A percentile compares a stretch with the other conserved stretches of the same genome.
These are phyloP conservation scores for Diospyros lotus DNA, from an alignment of 148 eudicot species.

Conservation along the genomic window DNA sequence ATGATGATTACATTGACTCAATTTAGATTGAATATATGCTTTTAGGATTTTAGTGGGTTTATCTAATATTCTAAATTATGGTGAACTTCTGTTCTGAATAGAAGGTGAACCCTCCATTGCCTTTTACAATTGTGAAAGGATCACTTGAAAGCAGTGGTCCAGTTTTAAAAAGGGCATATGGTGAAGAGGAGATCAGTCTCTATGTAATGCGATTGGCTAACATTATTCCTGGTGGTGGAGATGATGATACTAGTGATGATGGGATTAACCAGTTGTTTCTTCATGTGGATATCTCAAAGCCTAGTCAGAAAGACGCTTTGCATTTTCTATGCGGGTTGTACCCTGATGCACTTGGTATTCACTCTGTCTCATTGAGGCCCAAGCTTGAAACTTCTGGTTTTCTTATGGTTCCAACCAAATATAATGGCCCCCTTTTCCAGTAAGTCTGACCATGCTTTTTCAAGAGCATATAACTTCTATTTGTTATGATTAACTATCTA, in stretches of 20 bases:
- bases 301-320: slow-evolving; percentile 47
- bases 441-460: slow-evolving; percentile 31
- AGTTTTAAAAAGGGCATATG: slow-evolving; percentile 51
- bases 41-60: neutral
- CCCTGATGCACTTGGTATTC: slow-evolving; percentile 92
- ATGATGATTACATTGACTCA: neutral
- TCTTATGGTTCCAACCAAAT: slow-evolving; percentile 38
- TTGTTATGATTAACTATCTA: too few relatives aligned
- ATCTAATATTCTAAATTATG: neutral
- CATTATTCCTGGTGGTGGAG: slow-evolving; percentile 38
- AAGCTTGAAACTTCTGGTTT: slow-evolving; percentile 45
- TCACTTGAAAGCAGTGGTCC: slow-evolving; percentile 70
- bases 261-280: slow-evolving; percentile 79
- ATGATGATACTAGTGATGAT: slow-evolving; percentile 42
- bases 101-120: slow-evolving; percentile 73
- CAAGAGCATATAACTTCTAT: neutral
- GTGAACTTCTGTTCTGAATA: slow-evolving; percentile 17
- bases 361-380: slow-evolving; percentile 80
- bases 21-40: too few relatives aligned
- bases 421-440: slow-evolving; percentile 73
- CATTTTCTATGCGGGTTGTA: slow-evolving; percentile 87
- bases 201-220: slow-evolving; percentile 78
- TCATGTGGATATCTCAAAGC: slow-evolving; percentile 75
- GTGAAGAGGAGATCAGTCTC: slow-evolving; percentile 68
- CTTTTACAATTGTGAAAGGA: slow-evolving; percentile 66